phyloP scores from a whole-genome alignment of 176 grass and related monocot species.

The Coix lacrymajobi region DNA sequence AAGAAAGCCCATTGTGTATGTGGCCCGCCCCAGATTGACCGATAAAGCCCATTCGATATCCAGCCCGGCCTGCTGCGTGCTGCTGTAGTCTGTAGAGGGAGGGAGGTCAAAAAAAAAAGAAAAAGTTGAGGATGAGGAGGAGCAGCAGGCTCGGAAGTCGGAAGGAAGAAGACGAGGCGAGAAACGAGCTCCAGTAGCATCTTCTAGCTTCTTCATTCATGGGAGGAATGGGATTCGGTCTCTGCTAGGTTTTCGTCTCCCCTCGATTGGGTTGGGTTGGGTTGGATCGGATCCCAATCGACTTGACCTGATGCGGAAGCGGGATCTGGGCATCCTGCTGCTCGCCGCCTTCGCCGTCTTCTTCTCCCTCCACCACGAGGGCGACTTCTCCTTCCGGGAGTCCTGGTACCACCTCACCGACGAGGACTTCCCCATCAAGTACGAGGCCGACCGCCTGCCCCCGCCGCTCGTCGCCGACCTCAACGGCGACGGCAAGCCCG shows the following conservation, averaged over 20 bases:
- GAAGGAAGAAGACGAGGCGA: background rate
- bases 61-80: background rate
- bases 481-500: conserved; percentile 80
- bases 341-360: conserved; percentile 94
- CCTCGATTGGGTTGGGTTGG: background rate
- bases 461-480: conserved; percentile 85
- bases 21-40: background rate
- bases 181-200: background rate
- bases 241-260: background rate
- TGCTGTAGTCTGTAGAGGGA: too few relatives aligned
- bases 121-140: too few relatives aligned
- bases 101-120: too few relatives aligned
- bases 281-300: background rate
- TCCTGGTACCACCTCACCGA: conserved; percentile 91
- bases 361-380: conserved; percentile 97
- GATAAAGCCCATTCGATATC: background rate
- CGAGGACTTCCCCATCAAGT: conserved; percentile 81
- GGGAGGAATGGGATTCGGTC: background rate
- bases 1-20: background rate
- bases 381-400: conserved; percentile 89
- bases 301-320: conserved; percentile 60
- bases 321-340: conserved; percentile 84
- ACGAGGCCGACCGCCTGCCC: conserved; percentile 81
- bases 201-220: background rate
- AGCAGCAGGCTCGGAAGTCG: too few relatives aligned